Evolutionary conservation across 768 basidiomycete genomes (phyloP), one percentile per base, ranked within the genome.

Genomic region (Serendipita indica): DNA sequence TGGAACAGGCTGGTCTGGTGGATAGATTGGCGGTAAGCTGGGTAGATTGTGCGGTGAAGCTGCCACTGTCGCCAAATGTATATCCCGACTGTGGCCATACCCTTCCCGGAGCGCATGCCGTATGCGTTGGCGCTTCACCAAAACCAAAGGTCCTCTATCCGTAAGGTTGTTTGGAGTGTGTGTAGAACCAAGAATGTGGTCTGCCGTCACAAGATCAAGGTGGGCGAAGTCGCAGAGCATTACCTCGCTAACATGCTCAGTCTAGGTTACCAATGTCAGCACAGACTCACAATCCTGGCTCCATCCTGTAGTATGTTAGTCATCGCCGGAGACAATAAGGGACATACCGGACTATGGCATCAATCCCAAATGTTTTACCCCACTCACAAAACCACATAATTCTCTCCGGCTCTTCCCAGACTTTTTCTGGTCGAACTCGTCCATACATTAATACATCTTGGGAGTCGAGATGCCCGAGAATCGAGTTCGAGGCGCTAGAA

Each of bases 401-500:
- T 39, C 76, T 69, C 41, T 67, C 57, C 18, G 58, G 54, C 18
- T 79, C 78, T 1, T 10, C 35, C 35, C 10, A 10, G 3, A 65
- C 46, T 63, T 52, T 57, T 27, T 64, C 64, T 1, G 63, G 56
- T 16, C 52, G 28, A 2, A 67, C 28, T 37, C 63, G 46, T 0
- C 75, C 75, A 75, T 75, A 79, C 25, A 63, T 57, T 3, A 78
- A n/a, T 16, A 78, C 64, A 58, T 79, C 78, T 59, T 79, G 77
- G 7, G 67, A 71, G 54, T 79, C 74, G 69, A 78, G 60, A 3
- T 73, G 54, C 0, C 77, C 77, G 16, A 61, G 61, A 14, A 49
- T 18, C 66, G 75, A 20, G 13, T 77, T 78, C 0, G 70, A 72
- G 0, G 74, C 77, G 57, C 77, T 77, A 39, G 67, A 74, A 0